Base-by-base conservation (phyloP, 345 rosid genomes). In the Pistacia atlantica region DNA sequence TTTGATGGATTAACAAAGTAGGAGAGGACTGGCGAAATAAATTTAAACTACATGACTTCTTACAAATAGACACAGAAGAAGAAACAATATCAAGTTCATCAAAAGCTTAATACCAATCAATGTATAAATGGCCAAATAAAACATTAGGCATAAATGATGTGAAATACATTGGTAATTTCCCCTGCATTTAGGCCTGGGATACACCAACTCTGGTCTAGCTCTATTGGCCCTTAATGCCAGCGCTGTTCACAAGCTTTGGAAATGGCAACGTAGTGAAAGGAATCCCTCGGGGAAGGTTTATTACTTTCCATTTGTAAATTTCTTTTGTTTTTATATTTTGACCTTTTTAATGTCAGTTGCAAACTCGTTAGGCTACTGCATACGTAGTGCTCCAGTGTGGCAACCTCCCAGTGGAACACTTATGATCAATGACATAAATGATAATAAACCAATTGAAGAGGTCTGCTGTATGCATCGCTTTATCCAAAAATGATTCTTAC, bases 401-500 rank as follows among this genome's bases (percentile, higher is more conserved):
- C 94, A 92, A 81, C 94, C 98, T 61, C 84, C 88, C 35, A 90
- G 90, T 71, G 97, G 98, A 55, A 87, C 84, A 70, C 83, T 74
- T 20, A 94, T 90, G 97, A 79, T 92, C 42, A 94, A 92, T 78
- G 98, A 94, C 79, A 80, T 83, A 64, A 86, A 81, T 55, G 95
- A 86, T 55, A 73, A 20, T 42, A 93, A 89, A 74, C 82, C 82
- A 25, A 59, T 82, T 71, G 94, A 91, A 74, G 93, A 89, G 0
- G 48, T 88, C 90, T 52, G 90, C 87, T 79, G 88, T 97, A 4
- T 94, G 97, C 91, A 85, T 94, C 81, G 96, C 97, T 2, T 84
- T 94, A 58, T 91, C 97, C n/a, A 94, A 90, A 80, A 92, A 91
- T 85, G 96, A 94, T 84, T 90, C 97, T 60, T 94, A 92, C 75